Evolutionary conservation across 495 filamentous ascomycete genomes (phyloP).

Genomic region (Aspergillus avenaceus): DNA sequence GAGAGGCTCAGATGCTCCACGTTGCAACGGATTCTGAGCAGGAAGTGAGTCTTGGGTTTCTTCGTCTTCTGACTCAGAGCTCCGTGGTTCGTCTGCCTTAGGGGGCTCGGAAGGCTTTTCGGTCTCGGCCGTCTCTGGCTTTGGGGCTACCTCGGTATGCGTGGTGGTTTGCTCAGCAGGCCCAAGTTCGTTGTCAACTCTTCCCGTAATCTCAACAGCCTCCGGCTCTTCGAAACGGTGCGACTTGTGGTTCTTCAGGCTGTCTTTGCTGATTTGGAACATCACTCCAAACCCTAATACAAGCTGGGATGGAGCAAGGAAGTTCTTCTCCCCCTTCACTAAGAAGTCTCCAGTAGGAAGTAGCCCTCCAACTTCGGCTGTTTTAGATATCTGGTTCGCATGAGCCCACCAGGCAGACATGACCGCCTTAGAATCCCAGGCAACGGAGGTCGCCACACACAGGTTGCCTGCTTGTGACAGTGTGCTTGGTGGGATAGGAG

Average conservation of each 20-base stretch:
- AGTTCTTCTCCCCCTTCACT: slow-evolving; percentile 82
- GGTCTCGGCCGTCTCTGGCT: not conserved
- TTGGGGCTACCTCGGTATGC: not conserved
- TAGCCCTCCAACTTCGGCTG: slow-evolving; percentile 71
- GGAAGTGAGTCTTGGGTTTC: slow-evolving; percentile 19
- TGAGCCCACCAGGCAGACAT: slow-evolving; percentile 96
- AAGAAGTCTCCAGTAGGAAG: slow-evolving; percentile 72
- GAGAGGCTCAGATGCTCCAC: slow-evolving; percentile 19
- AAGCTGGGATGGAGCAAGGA: slow-evolving; percentile 81
- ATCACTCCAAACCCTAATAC: slow-evolving; percentile 82
- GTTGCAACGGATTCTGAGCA: slow-evolving; percentile 28
- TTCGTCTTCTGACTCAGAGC: slow-evolving; percentile 26
- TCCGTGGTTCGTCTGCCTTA: slow-evolving; percentile 13
- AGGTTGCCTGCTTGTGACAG: slow-evolving; percentile 84
- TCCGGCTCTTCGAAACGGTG: slow-evolving; percentile 35
- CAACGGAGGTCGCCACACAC: slow-evolving; percentile 75
- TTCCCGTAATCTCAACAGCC: slow-evolving; percentile 3
- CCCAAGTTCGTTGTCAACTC: not conserved
- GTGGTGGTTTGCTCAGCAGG: not conserved
- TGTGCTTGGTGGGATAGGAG: slow-evolving; percentile 86
- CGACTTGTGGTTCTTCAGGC: slow-evolving; percentile 72
- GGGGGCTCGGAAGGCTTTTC: not conserved
- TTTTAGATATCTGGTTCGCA: slow-evolving; percentile 84
- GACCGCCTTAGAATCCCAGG: slow-evolving; percentile 93
- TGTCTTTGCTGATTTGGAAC: slow-evolving; percentile 87